Conservation (phyloP, 768 basidiomycete genomes). For the Pluteus cervinus region DNA sequence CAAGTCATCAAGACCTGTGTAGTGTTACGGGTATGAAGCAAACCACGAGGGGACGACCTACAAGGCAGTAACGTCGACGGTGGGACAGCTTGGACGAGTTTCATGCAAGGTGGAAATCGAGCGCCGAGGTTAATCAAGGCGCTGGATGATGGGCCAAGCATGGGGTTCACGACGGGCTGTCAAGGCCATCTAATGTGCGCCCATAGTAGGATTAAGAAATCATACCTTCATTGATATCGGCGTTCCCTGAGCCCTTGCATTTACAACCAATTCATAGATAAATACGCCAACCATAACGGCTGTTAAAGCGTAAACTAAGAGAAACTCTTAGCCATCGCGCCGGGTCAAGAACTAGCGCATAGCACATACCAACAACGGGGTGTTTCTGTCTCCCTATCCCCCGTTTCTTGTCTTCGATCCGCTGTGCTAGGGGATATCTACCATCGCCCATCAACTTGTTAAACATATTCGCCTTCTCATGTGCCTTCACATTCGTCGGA, state of each 20-base stretch:
- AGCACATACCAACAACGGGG: conserved; percentile 62
- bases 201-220: neutral
- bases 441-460: conserved; percentile 37
- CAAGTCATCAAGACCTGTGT: conserved; percentile 73
- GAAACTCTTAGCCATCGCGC: conserved; percentile 4
- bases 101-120: conserved; percentile 93
- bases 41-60: conserved; percentile 22
- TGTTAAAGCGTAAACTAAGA: conserved; percentile 58
- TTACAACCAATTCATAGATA: conserved; percentile 81
- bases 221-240: conserved; percentile 80
- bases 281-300: conserved; percentile 66
- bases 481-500: conserved; percentile 13
- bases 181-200: conserved; percentile 1
- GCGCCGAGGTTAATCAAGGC: conserved; percentile 86
- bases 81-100: conserved; percentile 51
- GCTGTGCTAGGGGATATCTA: conserved; percentile 64
- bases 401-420: conserved; percentile 83
- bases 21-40: neutral
- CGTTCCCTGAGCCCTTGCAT: conserved; percentile 69
- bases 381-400: conserved; percentile 79
- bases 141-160: conserved; percentile 85
- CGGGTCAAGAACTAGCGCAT: neutral
- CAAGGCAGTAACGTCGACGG: conserved; percentile 53
- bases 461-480: conserved; percentile 38
- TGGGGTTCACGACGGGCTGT: conserved; percentile 77